Evolutionary conservation across 2,329 filamentous ascomycete genomes (phyloP).

Genomic region (Aspergillus arachidicola): DNA sequence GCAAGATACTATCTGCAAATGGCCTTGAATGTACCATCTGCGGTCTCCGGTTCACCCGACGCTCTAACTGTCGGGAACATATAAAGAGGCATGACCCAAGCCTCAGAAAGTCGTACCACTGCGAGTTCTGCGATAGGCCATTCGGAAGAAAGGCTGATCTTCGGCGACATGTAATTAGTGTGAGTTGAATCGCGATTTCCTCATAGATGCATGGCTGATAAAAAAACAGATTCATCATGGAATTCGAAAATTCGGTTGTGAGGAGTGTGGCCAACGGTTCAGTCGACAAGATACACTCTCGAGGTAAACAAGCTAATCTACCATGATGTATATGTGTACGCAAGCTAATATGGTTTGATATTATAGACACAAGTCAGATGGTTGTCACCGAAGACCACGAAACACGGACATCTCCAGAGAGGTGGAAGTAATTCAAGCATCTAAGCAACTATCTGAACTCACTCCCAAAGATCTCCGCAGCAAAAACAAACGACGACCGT

Average conservation of each 20-base stretch:
- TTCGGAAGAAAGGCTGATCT: slow-evolving; percentile 86
- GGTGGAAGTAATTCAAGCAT: not conserved
- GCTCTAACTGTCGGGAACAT: slow-evolving; percentile 86
- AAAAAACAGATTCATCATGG: slow-evolving; percentile 70
- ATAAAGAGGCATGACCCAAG: slow-evolving; percentile 80
- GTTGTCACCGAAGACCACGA: slow-evolving; percentile 17
- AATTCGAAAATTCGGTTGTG: slow-evolving; percentile 69
- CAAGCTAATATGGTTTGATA: slow-evolving; percentile 3
- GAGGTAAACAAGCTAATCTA: slow-evolving; percentile 57
- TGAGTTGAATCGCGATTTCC: slow-evolving; percentile 36
- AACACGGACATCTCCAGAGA: slow-evolving; percentile 1
- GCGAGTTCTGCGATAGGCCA: slow-evolving; percentile 69
- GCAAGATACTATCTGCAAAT: slow-evolving; percentile 48
- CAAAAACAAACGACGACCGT: not conserved
- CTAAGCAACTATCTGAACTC: not conserved
- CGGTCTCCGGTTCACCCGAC: slow-evolving; percentile 76
- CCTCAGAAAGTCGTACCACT: slow-evolving; percentile 71
- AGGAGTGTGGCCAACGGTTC: slow-evolving; percentile 71
- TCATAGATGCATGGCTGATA: slow-evolving; percentile 44
- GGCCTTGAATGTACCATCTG: slow-evolving; percentile 76
- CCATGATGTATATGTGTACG: not conserved
- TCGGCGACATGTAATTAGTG: slow-evolving; percentile 56
- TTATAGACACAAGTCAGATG: slow-evolving; percentile 20
- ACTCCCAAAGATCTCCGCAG: not conserved
- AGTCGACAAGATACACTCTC: slow-evolving; percentile 80